Percentiles rank a stretch among this genome's conserved stretches.
These are phyloP conservation scores for Aspergillus neotritici DNA, from an alignment of 2,329 filamentous ascomycete genomes.

Conservation along the genomic window DNA sequence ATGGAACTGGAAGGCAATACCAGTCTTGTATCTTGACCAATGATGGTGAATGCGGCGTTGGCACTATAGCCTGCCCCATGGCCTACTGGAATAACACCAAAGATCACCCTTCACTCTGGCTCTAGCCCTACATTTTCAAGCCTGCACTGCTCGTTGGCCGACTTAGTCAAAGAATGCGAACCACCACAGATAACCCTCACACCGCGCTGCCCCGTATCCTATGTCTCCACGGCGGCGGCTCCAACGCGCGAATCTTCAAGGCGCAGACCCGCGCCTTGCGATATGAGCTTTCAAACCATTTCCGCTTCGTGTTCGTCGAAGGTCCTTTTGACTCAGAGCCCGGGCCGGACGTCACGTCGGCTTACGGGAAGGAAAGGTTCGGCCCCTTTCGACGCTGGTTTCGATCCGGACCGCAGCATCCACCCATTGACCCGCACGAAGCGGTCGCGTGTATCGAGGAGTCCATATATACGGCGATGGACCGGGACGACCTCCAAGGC, in stretches of 20 bases:
- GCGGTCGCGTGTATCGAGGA: conserved; percentile 39
- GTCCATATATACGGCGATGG: conserved; percentile 37
- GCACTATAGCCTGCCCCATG: no score
- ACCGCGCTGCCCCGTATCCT: conserved; percentile 65
- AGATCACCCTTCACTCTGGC: no score
- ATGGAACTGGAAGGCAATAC: no score
- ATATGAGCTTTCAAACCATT: conserved; percentile 48
- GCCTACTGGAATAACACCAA: no score
- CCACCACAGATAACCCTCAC: no score
- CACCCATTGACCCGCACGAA: conserved; percentile 43
- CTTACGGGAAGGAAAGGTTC: conserved; percentile 60
- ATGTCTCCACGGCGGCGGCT: conserved; percentile 75
- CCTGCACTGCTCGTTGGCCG: no score
- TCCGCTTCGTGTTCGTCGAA: conserved; percentile 68
- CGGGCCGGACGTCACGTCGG: conserved; percentile 57
- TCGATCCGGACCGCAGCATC: conserved; percentile 57
- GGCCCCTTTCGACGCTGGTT: conserved; percentile 63
- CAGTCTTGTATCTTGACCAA: no score
- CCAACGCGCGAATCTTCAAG: conserved; percentile 64
- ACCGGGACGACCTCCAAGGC: conserved; percentile 45
- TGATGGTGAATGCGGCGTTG: no score
- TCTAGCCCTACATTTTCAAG: no score
- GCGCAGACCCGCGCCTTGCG: conserved; percentile 58
- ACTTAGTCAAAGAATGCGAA: no score
- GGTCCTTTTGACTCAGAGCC: conserved; percentile 60